phyloP scores from a whole-genome alignment of 2,329 filamentous ascomycete genomes.

The Ceratocystis diversiconidia region DNA sequence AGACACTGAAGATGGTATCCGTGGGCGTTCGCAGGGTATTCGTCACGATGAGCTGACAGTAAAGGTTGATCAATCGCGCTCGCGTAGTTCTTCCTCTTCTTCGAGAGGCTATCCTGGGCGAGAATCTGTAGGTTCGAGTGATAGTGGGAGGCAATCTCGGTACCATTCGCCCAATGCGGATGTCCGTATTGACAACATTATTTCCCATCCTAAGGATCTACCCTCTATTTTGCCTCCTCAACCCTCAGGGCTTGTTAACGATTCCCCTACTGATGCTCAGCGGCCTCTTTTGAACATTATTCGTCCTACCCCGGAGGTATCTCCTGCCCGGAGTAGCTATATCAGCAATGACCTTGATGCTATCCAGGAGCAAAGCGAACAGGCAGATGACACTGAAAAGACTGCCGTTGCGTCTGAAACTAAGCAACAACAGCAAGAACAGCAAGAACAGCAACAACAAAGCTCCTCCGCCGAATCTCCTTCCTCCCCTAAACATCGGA shows the following conservation, averaged over 20 bases:
- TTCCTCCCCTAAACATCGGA: background rate
- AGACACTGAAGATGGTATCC: background rate
- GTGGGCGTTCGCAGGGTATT: background rate
- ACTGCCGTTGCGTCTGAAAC: background rate
- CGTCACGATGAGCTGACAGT: background rate
- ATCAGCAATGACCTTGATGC: conserved; percentile 1
- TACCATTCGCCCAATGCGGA: conserved; percentile 50
- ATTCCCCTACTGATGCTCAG: conserved; percentile 40
- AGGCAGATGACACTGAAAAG: background rate
- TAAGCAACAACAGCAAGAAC: background rate
- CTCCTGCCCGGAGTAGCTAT: conserved; percentile 28
- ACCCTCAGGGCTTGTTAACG: conserved; percentile 25
- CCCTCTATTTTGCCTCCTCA: conserved; percentile 21
- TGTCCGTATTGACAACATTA: conserved; percentile 44
- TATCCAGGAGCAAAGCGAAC: conserved; percentile 9
- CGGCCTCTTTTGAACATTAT: conserved; percentile 48
- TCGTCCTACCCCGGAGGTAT: conserved; percentile 42
- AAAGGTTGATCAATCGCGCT: background rate
- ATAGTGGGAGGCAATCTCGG: background rate
- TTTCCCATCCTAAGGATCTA: conserved; percentile 38
- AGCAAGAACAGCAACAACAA: background rate
- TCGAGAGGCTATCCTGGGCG: background rate
- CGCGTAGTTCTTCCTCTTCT: background rate
- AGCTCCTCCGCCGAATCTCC: background rate
- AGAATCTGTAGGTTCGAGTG: background rate